A percentile compares a stretch with the other conserved stretches of the same genome.
Evolutionary conservation across 2,329 filamentous ascomycete species (phyloP).

Genomic region (Monosporascus sp.): DNA sequence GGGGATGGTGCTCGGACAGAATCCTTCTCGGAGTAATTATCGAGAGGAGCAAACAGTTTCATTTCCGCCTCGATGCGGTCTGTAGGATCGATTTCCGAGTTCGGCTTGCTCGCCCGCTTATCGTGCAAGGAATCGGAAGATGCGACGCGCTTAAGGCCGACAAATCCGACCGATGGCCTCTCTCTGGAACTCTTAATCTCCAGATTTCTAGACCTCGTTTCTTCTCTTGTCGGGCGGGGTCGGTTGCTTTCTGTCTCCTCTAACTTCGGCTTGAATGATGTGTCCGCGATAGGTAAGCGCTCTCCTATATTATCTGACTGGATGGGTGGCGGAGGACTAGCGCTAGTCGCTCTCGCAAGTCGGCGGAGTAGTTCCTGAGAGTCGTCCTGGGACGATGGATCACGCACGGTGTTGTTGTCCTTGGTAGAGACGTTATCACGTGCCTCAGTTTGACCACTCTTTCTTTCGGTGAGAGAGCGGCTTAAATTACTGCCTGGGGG

Average conservation of each 20-base stretch:
- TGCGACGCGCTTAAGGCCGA: slow-evolving; percentile 35
- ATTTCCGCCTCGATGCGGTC: slow-evolving; percentile 53
- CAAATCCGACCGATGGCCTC: slow-evolving; percentile 41
- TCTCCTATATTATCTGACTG: slow-evolving; percentile 9
- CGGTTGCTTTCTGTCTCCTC: slow-evolving; percentile 12
- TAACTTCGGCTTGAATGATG: slow-evolving; percentile 5
- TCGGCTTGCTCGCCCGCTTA: slow-evolving; percentile 41
- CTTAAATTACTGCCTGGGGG: not conserved
- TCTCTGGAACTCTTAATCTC: slow-evolving; percentile 25
- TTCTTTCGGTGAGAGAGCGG: not conserved
- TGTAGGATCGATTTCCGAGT: slow-evolving; percentile 49
- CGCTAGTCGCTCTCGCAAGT: slow-evolving; percentile 42
- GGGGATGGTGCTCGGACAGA: slow-evolving; percentile 48
- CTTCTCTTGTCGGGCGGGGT: slow-evolving; percentile 13
- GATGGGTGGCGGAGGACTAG: slow-evolving; percentile 33
- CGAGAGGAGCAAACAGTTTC: slow-evolving; percentile 49
- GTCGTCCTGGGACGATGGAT: slow-evolving; percentile 28
- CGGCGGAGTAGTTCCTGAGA: slow-evolving; percentile 45
- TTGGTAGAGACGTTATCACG: slow-evolving; percentile 9
- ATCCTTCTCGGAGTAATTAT: slow-evolving; percentile 51
- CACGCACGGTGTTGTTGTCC: slow-evolving; percentile 6
- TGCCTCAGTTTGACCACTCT: slow-evolving; percentile 6
- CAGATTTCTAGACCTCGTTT: slow-evolving; percentile 13
- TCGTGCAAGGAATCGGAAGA: slow-evolving; percentile 44
- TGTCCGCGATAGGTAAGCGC: slow-evolving; percentile 3